Conservation (phyloP, 176 grass and related monocot species). For the Carex myosuroides region DNA sequence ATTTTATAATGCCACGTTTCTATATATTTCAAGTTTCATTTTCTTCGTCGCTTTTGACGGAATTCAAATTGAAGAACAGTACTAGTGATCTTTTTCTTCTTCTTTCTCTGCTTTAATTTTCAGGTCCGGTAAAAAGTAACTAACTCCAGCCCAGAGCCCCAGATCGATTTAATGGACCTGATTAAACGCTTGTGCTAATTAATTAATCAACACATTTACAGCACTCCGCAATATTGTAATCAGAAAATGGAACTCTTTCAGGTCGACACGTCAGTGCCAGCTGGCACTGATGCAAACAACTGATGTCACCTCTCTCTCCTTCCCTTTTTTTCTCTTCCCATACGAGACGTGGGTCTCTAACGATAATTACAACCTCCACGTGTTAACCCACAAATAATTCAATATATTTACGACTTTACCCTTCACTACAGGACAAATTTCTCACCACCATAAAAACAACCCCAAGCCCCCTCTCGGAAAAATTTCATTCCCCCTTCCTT, state of each 20-base stretch:
- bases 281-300: conserved; percentile 6
- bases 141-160: neutral
- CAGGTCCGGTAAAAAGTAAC: conserved; percentile 6
- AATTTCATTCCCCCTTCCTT: conserved; percentile 15
- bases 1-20: conserved; percentile 2
- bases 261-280: conserved; percentile 20
- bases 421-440: conserved; percentile 1
- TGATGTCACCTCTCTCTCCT: neutral
- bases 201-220: conserved; percentile 11
- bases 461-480: conserved; percentile 14
- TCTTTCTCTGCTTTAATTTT: neutral
- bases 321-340: neutral
- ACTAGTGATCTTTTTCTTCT: neutral
- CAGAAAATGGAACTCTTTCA: neutral
- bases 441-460: conserved; percentile 15
- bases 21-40: neutral
- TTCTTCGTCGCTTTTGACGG: neutral
- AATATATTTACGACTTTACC: neutral
- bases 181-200: neutral
- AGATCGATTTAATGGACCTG: neutral
- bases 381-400: conserved; percentile 9
- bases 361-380: conserved; percentile 9
- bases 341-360: conserved; percentile 1
- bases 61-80: neutral
- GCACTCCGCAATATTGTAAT: neutral